Percentiles rank a stretch among this genome's conserved stretches.
These are phyloP conservation scores for Poa pratensis DNA, from an alignment of 176 grass and related monocot species.

Conservation along the genomic window DNA sequence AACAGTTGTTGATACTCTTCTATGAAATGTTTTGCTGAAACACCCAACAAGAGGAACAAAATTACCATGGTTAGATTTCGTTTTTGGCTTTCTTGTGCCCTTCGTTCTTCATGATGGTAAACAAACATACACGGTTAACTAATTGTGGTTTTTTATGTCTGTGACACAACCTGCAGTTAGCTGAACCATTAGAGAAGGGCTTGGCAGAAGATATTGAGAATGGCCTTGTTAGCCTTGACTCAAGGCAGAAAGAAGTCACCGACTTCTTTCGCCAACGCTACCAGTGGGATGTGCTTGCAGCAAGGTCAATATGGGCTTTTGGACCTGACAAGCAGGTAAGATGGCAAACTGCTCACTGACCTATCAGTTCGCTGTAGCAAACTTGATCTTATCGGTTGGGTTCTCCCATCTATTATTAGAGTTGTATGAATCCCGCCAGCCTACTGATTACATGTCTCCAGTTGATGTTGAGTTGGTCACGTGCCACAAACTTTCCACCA, in stretches of 20 bases:
- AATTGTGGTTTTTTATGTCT: conserved; percentile 40
- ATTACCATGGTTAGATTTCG: conserved; percentile 82
- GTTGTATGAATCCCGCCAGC: background rate
- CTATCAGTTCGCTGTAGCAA: background rate
- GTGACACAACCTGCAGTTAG: conserved; percentile 60
- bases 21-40: conserved; percentile 99
- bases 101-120: conserved; percentile 28
- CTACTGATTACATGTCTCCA: conserved; percentile 7
- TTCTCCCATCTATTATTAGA: conserved; percentile 23
- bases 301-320: conserved; percentile 97
- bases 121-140: background rate
- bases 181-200: conserved; percentile 92
- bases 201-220: conserved; percentile 98
- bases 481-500: background rate
- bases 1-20: conserved; percentile 98
- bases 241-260: conserved; percentile 92
- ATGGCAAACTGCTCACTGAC: conserved; percentile 21
- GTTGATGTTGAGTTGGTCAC: conserved; percentile 9
- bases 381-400: conserved; percentile 1
- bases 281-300: conserved; percentile 96
- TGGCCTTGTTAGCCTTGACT: conserved; percentile 89
- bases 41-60: conserved; percentile 99
- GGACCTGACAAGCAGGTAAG: conserved; percentile 91
- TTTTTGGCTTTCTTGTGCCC: conserved; percentile 20
- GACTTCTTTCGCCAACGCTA: conserved; percentile 98